These are phyloP conservation scores for Acorus gramineus DNA, from an alignment of 106 monocot genomes.

Conservation along the genomic window DNA sequence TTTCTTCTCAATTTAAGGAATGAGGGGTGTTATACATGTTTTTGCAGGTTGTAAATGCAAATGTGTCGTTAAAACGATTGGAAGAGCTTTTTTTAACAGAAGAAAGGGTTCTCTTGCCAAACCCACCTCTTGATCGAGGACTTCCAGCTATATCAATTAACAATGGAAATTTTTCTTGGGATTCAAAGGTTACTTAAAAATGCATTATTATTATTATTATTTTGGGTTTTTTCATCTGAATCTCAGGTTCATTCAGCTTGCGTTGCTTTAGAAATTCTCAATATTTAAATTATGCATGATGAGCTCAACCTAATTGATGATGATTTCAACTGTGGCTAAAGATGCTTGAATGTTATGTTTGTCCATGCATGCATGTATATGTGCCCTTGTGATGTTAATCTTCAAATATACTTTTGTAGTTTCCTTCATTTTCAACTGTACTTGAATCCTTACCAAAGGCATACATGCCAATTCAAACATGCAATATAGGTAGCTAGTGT, in stretches of 20 bases:
- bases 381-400: too few species aligned
- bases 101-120: slow-evolving; percentile 80
- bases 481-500: too few species aligned
- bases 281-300: too few species aligned
- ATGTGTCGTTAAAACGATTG: slow-evolving; percentile 87
- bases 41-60: slow-evolving; percentile 87
- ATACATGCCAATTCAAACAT: too few species aligned
- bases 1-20: neutral
- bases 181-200: slow-evolving; percentile 54
- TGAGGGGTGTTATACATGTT: slow-evolving; percentile 5
- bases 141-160: slow-evolving; percentile 89
- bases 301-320: too few species aligned
- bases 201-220: slow-evolving; percentile 5
- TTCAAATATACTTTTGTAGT: too few species aligned
- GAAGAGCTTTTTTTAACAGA: slow-evolving; percentile 85
- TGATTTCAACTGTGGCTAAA: too few species aligned
- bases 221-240: neutral
- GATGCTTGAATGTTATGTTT: too few species aligned
- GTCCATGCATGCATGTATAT: too few species aligned
- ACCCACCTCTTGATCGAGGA: slow-evolving; percentile 72
- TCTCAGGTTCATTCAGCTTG: neutral
- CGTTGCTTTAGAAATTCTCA: too few species aligned
- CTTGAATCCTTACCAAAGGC: too few species aligned
- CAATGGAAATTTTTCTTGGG: slow-evolving; percentile 94
- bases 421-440: too few species aligned